These are phyloP conservation scores for Geotrichum aggregatum DNA, from an alignment of 1,139 yeast genomes.

Conservation along the genomic window DNA sequence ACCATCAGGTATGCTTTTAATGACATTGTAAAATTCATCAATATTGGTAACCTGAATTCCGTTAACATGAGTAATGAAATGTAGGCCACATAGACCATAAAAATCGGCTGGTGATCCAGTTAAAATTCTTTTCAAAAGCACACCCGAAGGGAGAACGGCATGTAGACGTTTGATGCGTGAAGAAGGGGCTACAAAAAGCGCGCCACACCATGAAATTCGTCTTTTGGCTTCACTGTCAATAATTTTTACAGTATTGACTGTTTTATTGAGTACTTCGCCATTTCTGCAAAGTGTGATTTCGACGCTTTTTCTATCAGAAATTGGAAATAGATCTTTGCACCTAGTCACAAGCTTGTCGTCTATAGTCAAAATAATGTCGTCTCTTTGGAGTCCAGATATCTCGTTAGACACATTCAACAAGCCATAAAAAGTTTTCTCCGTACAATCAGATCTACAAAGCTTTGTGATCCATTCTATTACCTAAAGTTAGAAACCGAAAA, in stretches of 20 bases:
- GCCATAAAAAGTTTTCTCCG: constrained; percentile 65
- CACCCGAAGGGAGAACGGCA: not conserved
- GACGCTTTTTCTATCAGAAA: constrained; percentile 52
- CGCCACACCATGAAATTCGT: not conserved
- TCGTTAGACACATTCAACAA: constrained; percentile 63
- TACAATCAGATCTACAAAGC: constrained; percentile 64
- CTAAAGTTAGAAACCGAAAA: not conserved
- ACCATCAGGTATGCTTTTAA: constrained; percentile 65
- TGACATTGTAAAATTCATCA: constrained; percentile 59
- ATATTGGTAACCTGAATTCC: constrained; percentile 69
- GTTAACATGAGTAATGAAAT: constrained; percentile 85
- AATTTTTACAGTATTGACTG: constrained; percentile 81
- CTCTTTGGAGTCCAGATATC: constrained; percentile 42
- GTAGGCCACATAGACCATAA: constrained; percentile 47
- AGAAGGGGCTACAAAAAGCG: not conserved
- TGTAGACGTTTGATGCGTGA: not conserved
- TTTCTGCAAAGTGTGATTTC: constrained; percentile 80
- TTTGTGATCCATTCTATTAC: constrained; percentile 64
- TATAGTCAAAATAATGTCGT: constrained; percentile 72
- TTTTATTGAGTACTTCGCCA: constrained; percentile 68
- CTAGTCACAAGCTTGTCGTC: constrained; percentile 61
- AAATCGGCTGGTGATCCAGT: not conserved
- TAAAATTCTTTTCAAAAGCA: not conserved
- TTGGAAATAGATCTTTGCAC: constrained; percentile 49
- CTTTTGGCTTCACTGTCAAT: constrained; percentile 34